Evolutionary conservation across 1,284 basidiomycete genomes (phyloP).

Genomic region (Cryptococcus sp.): DNA sequence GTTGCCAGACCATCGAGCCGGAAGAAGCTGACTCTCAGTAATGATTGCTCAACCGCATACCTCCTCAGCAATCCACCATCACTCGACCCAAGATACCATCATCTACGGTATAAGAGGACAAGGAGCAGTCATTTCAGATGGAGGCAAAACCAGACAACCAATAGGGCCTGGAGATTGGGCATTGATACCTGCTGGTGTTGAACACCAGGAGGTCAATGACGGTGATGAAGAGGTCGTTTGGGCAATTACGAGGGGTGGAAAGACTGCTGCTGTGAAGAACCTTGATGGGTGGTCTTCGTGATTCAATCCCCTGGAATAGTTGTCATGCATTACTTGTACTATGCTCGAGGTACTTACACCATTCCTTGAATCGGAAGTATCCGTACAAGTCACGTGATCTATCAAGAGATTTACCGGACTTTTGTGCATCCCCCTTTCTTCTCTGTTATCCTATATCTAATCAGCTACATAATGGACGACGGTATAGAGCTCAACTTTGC

Average conservation of each 20-base stretch:
- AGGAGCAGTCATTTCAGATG: conserved; percentile 6
- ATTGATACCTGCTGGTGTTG: conserved; percentile 9
- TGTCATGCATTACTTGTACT: too few relatives aligned
- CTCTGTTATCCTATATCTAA: too few relatives aligned
- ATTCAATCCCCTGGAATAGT: too few relatives aligned
- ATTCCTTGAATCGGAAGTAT: too few relatives aligned
- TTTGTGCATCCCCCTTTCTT: too few relatives aligned
- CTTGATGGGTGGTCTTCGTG: conserved; percentile 7
- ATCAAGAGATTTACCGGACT: conserved; percentile 7
- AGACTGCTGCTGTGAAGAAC: conserved; percentile 8
- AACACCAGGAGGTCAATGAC: conserved; percentile 12
- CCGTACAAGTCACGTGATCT: neutral
- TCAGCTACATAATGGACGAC: conserved; percentile 48
- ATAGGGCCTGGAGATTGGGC: conserved; percentile 11
- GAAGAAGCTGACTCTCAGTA: conserved; percentile 2
- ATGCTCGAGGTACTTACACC: too few relatives aligned
- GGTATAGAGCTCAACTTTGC: conserved; percentile 49
- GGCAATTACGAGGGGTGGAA: conserved; percentile 12
- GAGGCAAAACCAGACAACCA: conserved; percentile 1
- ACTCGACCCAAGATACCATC: conserved; percentile 12
- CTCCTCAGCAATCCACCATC: conserved; percentile 13
- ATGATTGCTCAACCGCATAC: conserved; percentile 13
- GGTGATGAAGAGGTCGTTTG: conserved; percentile 22
- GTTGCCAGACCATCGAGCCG: neutral
- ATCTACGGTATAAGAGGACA: conserved; percentile 9